Evolutionary conservation across 2,329 filamentous ascomycete genomes (phyloP), one percentile per base, ranked within the genome.

Genomic region (Sporothrix dimorphospora): DNA sequence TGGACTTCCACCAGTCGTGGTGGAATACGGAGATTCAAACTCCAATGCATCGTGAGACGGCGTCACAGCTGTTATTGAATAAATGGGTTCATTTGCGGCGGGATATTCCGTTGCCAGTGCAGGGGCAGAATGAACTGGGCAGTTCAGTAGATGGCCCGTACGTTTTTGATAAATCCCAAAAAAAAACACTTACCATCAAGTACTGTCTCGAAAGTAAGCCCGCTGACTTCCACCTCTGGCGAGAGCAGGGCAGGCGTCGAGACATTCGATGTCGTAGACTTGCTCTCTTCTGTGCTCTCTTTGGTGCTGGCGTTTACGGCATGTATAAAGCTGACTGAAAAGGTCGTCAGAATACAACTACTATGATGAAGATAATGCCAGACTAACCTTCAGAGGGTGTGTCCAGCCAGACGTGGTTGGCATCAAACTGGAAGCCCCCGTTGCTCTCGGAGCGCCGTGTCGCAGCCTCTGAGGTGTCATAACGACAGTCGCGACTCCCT

Each of bases 341-440:
- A 9, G 7, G 42, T 19, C 8, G 42, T 47, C 42, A 47, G 42
- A 47, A 14, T 16, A 47, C 42, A 47, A 19, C 42, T 47, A 47
- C 42, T 47, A 47, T 47, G 42, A 47, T 47, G 42, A 47, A 47
- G 42, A 47, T 16, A 47, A 47, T 47, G 19, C 9, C 8, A 47
- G 34, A 30, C 61, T 47, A 21, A 66, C 61, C 61, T 12, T 66
- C 61, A 24, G 59, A 63, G 16, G 61, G 61, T 6, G 61, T 66
- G 21, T 66, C 61, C 38, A 66, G 21, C 61, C 61, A 66, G 21
- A 66, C 61, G 14, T 66, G 61, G 40, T 27, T 30, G 21, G 61
- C 38, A n/a, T 47, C 61, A 66, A 66, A 66, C 38, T 66, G 61
- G 40, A 66, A 66, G 19, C 40, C 40, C n/a, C 49, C 49, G 49